Base-by-base conservation (phyloP, 352 stramenopile genomes). In the Plasmopara muralis region DNA sequence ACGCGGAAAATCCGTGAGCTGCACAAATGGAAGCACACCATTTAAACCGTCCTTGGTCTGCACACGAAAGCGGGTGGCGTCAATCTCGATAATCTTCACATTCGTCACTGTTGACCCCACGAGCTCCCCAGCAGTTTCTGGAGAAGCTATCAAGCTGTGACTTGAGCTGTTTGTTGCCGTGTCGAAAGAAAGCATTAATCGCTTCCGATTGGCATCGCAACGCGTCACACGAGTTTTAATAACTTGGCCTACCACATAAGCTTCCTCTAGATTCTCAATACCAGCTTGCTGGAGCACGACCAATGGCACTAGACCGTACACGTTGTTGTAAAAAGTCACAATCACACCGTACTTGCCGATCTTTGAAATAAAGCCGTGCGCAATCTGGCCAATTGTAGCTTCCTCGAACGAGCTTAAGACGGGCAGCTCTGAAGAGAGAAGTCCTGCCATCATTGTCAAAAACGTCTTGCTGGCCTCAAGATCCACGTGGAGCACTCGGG, bases 261-360 rank as follows among this genome's bases (percentile, higher is more conserved):
- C 85, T 37, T 95, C 77, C 29, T 87, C 74, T 7, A 95, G 65
- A 52, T 93, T 86, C 6, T 71, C 62, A 41, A 97, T 87, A 12
- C 88, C 88, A 4, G 87, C 84, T 40, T 87, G 64, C 25, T 77
- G 72, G 25, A 98, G 64, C 52, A 93, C 78, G 39, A 74, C 79
- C 2, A 88, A 87, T 0, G 85, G 87, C 6, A 98, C 89, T 30
- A 95, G 68, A 25, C 95, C 95, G 62, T 97, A 95, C 20, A 98
- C 89, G 49, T 92, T 91, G 63, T 97, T 95, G 79, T 95, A 98
- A 62, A 98, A 98, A 38, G 81, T 98, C 25, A 98, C 89, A 50
- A 93, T 92, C 13, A 98, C 68, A 18, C 92, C 90, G 50, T 87
- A 91, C 18, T 95, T 75, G 50, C 93, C 89, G 38, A 98, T 87